phyloP scores from a whole-genome alignment of 495 filamentous ascomycete species.

The Penicillium paradoxum region DNA sequence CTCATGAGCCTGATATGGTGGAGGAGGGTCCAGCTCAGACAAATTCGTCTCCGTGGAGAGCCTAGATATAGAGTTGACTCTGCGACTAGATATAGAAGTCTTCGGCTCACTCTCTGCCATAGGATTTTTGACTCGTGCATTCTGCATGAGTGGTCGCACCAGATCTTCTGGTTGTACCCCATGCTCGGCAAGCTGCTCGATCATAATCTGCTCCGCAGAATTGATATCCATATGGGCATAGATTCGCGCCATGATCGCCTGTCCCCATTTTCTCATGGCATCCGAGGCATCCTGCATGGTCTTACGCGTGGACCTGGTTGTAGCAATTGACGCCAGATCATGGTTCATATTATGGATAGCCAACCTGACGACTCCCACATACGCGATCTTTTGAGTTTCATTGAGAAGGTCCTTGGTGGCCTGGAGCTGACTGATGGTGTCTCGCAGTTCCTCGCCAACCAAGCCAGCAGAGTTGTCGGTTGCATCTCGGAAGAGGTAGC shows the following conservation, averaged over 20 bases:
- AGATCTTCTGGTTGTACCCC: constrained; percentile 82
- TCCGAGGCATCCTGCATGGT: constrained; percentile 63
- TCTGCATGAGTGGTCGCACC: constrained; percentile 82
- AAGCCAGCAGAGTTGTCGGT: constrained; percentile 55
- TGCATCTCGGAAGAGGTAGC: constrained; percentile 81
- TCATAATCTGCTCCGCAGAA: constrained; percentile 89
- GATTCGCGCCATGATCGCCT: constrained; percentile 91
- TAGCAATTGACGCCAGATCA: constrained; percentile 55
- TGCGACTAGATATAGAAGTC: constrained; percentile 27
- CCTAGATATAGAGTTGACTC: constrained; percentile 22
- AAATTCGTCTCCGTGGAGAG: constrained; percentile 28
- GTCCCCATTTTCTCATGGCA: constrained; percentile 88
- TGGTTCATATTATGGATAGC: constrained; percentile 71
- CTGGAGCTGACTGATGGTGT: constrained; percentile 84
- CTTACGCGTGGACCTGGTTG: constrained; percentile 57
- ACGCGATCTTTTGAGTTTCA: constrained; percentile 92
- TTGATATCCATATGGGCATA: constrained; percentile 97
- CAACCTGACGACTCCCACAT: constrained; percentile 83
- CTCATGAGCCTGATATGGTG: constrained; percentile 66
- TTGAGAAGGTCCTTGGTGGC: constrained; percentile 94
- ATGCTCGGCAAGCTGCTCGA: constrained; percentile 91
- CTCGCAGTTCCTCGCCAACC: constrained; percentile 76
- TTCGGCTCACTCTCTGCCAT: constrained; percentile 52
- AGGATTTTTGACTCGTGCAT: constrained; percentile 89
- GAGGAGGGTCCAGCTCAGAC: constrained; percentile 50